These are phyloP conservation scores for Mrakia hoshinonis DNA, from an alignment of 768 basidiomycete species.

Conservation along the genomic window DNA sequence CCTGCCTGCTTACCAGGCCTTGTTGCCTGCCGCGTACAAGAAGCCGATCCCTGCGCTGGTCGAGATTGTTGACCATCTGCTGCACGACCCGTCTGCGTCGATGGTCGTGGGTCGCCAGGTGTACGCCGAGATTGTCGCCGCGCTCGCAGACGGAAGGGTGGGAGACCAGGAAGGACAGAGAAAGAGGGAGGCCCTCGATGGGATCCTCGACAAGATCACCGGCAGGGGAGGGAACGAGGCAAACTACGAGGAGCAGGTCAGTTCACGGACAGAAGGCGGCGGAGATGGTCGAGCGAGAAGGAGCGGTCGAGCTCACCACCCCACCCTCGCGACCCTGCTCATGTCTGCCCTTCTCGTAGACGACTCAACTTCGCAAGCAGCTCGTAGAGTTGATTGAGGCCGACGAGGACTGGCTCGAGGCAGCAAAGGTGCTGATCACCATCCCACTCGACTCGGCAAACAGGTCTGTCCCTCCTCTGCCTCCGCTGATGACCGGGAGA, in stretches of 20 bases:
- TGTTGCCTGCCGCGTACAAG: constrained; percentile 44
- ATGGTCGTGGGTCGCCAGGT: constrained; percentile 26
- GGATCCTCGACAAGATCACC: constrained; percentile 61
- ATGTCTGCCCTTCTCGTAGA: constrained; percentile 25
- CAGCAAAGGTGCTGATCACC: constrained; percentile 82
- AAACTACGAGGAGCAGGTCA: constrained; percentile 90
- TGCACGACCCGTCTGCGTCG: constrained; percentile 21
- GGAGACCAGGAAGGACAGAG: constrained; percentile 29
- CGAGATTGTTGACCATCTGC: constrained; percentile 22
- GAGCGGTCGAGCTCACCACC: constrained; percentile 7
- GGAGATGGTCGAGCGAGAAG: background rate
- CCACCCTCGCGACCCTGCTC: background rate
- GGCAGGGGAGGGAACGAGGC: constrained; percentile 55
- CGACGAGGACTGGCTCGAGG: constrained; percentile 89
- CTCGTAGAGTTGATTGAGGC: constrained; percentile 81
- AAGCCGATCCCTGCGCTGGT: constrained; percentile 16
- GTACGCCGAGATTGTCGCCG: constrained; percentile 21
- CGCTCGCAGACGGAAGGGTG: constrained; percentile 44
- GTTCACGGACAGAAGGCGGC: constrained; percentile 34
- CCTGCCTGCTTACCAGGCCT: constrained; percentile 59
- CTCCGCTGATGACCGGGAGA: background rate
- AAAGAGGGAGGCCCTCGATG: constrained; percentile 61
- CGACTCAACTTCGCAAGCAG: constrained; percentile 55
- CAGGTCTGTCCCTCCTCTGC: constrained; percentile 49
- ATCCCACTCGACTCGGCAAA: constrained; percentile 85